Evolutionary conservation across 305 asterid genomes (phyloP), one percentile per base, ranked within the genome.

Genomic region (Andrographis paniculata): DNA sequence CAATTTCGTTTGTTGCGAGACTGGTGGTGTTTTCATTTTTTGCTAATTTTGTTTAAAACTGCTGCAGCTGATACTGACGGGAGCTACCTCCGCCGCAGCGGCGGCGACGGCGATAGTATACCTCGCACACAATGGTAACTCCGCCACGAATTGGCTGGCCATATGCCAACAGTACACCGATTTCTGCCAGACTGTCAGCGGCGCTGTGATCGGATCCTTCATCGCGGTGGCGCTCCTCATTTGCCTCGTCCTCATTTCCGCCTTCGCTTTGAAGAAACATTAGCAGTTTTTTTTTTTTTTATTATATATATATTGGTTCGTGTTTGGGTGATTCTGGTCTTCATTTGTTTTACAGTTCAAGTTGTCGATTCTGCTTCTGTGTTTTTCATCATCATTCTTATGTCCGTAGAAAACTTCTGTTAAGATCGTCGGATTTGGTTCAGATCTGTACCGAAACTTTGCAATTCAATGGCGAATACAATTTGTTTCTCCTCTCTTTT

Each of bases 111-210:
- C 92, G 46, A 73, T 79, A 36, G 87, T 69, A 14, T 83, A 77
- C 75, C 66, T 83, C 56, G 87, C 94, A 30, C 92, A 83, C 63
- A 56, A 70, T 7, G 92, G 94, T 20, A 83, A 75, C 49, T 49
- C 76, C 1, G 57, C 47, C 44, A 87, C 92, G 1, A 83, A 83
- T 30, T 80, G 94, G 94, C 67, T 74, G 21, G 84, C 94, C 6
- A 69, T 80, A 11, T 83, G 94, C 60, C 84, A 77, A 12, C 92
- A 83, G 56, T 80, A 68, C 42, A 52, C 12, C n/a, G 87, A 80
- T 59, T 83, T 83, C 61, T 83, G 94, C 59, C 70, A 67, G 54
- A 53, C 44, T 55, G 46, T 27, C 18, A 83, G 94, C 27, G 80
- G 79, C 7, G 75, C 94, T 0, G 92, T 80, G 51, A 80, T 83